Evolutionary conservation across 2,329 filamentous ascomycete genomes (phyloP).

Genomic region (Ophiognomonia clavigignenti-juglandacearum): DNA sequence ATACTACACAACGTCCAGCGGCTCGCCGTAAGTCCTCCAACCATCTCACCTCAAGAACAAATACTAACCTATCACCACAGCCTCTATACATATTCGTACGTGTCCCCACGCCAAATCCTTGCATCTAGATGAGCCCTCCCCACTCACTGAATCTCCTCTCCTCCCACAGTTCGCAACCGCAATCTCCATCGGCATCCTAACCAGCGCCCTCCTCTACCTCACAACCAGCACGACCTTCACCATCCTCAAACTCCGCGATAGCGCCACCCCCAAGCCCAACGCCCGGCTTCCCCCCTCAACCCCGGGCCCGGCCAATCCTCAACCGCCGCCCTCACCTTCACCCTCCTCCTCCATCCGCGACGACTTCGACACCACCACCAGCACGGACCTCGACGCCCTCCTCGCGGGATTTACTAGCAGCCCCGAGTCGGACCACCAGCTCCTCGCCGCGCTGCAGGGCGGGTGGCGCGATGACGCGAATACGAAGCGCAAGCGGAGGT

Average conservation of each 20-base stretch:
- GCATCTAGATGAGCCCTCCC: not conserved
- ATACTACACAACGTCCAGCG: conserved; percentile 14
- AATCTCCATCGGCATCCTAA: conserved; percentile 58
- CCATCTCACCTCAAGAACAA: no score
- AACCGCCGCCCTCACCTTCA: not conserved
- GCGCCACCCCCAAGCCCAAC: not conserved
- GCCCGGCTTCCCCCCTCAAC: no score
- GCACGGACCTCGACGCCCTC: conserved; percentile 10
- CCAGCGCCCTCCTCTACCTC: conserved; percentile 56
- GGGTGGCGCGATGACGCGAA: conserved; percentile 18
- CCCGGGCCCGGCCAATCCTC: no score
- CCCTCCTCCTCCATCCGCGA: not conserved
- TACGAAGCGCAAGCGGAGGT: conserved; percentile 33
- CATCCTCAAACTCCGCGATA: conserved; percentile 38
- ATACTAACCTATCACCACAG: conserved; percentile 4
- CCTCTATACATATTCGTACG: conserved; percentile 17
- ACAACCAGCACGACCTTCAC: conserved; percentile 51
- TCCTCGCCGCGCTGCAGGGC: not conserved
- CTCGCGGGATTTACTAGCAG: conserved; percentile 8
- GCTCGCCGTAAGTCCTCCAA: conserved; percentile 5
- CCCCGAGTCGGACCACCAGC: conserved; percentile 11
- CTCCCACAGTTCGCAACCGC: conserved; percentile 55
- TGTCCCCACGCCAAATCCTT: not conserved
- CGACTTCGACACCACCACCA: not conserved
- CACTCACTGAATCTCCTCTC: conserved; percentile 39